Conservation (phyloP, 192 early-diverging fungal species). For the Coemansia sp. region DNA sequence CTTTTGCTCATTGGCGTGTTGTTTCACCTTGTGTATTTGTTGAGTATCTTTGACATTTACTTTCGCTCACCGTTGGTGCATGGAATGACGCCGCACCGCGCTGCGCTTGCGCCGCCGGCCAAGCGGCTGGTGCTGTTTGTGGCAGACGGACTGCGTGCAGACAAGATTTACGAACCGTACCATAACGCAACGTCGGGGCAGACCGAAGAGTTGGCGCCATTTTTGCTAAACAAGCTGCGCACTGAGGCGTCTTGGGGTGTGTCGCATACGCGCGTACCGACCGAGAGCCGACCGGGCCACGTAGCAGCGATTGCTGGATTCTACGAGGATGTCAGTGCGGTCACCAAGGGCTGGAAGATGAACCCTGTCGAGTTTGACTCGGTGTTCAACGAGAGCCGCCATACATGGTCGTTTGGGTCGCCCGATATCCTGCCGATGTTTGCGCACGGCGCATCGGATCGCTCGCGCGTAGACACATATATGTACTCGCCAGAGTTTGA, state of each 20-base stretch:
- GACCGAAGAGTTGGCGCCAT: conserved; percentile 53
- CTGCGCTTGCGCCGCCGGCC: conserved; percentile 72
- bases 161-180: conserved; percentile 85
- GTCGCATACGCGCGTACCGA: conserved; percentile 91
- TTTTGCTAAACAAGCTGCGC: conserved; percentile 59
- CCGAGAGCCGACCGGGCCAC: conserved; percentile 93
- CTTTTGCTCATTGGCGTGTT: conserved; percentile 80
- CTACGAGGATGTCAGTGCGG: conserved; percentile 97
- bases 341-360: conserved; percentile 96
- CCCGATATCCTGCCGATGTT: conserved; percentile 98
- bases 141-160: conserved; percentile 90
- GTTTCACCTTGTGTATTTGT: conserved; percentile 89
- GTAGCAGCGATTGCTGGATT: conserved; percentile 98
- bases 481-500: conserved; percentile 89
- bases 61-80: conserved; percentile 97
- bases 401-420: conserved; percentile 97
- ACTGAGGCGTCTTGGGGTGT: conserved; percentile 75
- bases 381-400: conserved; percentile 87
- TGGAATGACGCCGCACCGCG: conserved; percentile 87
- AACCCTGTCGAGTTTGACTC: conserved; percentile 98
- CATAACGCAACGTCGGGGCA: conserved; percentile 40
- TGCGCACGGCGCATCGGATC: conserved; percentile 83
- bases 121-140: conserved; percentile 85
- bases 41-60: conserved; percentile 97
- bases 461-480: conserved; percentile 74